Percentiles rank a stretch among this genome's conserved stretches.
phyloP scores from a whole-genome alignment of 192 early-diverging fungal genomes.

The Chytriomyces confervae region DNA sequence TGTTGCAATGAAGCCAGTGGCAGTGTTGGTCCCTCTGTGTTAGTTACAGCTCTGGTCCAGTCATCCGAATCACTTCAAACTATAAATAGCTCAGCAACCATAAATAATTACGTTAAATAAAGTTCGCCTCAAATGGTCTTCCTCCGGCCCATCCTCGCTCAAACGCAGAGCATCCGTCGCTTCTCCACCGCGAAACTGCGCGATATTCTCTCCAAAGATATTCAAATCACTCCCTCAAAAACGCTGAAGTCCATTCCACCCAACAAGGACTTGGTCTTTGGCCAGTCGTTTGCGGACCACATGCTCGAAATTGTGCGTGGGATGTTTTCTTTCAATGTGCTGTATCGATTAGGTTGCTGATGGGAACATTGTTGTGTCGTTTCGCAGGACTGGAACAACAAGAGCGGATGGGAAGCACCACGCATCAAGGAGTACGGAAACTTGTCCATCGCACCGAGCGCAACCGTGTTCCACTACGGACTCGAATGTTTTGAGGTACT shows the following conservation, averaged over 20 bases:
- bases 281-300: slow-evolving; percentile 91
- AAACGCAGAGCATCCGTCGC: background rate
- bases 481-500: slow-evolving; percentile 86
- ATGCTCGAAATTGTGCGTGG: slow-evolving; percentile 73
- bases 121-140: background rate
- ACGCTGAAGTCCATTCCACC: slow-evolving; percentile 47
- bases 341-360: too few relatives aligned
- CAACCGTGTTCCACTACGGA: slow-evolving; percentile 93
- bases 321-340: too few relatives aligned
- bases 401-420: slow-evolving; percentile 80
- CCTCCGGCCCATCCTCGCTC: background rate
- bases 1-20: too few relatives aligned
- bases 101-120: too few relatives aligned
- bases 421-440: slow-evolving; percentile 86
- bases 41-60: too few relatives aligned
- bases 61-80: too few relatives aligned
- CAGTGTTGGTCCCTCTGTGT: too few relatives aligned
- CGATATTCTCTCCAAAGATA: slow-evolving; percentile 15
- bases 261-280: slow-evolving; percentile 78
- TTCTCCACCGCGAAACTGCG: background rate
- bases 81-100: too few relatives aligned
- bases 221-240: slow-evolving; percentile 26
- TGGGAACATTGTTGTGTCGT: too few relatives aligned
- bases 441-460: slow-evolving; percentile 79
- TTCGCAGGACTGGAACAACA: slow-evolving; percentile 70